Percentiles rank a stretch among this genome's conserved stretches.
phyloP scores from a whole-genome alignment of 2,329 filamentous ascomycete species.

The Elsinoe ampelina region DNA sequence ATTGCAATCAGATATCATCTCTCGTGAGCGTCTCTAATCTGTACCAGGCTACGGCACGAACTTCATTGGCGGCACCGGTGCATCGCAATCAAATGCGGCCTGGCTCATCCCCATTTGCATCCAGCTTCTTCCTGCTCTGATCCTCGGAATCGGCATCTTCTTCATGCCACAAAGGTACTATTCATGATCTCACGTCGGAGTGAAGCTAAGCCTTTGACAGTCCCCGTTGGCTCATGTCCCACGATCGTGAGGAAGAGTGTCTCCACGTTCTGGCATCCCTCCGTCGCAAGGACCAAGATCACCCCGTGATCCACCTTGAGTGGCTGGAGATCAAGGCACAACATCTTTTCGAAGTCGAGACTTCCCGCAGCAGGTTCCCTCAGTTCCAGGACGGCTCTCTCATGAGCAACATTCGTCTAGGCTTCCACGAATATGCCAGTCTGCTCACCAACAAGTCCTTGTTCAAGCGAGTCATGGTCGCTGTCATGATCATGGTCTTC shows the following conservation, averaged over 20 bases:
- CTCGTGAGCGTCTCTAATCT: slow-evolving; percentile 4
- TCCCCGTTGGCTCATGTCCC: slow-evolving; percentile 24
- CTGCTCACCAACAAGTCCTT: slow-evolving; percentile 15
- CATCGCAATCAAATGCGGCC: slow-evolving; percentile 32
- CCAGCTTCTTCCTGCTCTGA: slow-evolving; percentile 57
- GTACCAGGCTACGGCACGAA: slow-evolving; percentile 28
- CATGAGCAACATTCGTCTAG: slow-evolving; percentile 13
- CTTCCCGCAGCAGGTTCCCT: slow-evolving; percentile 18
- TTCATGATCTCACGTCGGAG: neutral
- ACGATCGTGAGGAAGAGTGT: slow-evolving; percentile 22
- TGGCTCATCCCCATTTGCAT: slow-evolving; percentile 67
- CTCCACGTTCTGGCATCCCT: slow-evolving; percentile 20
- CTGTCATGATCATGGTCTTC: slow-evolving; percentile 13
- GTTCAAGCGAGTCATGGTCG: slow-evolving; percentile 12
- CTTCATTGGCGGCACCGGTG: slow-evolving; percentile 22
- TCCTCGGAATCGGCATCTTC: slow-evolving; percentile 61
- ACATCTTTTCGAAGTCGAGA: slow-evolving; percentile 22
- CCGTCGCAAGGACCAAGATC: slow-evolving; percentile 19
- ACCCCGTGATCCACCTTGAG: slow-evolving; percentile 22
- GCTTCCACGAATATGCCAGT: slow-evolving; percentile 12
- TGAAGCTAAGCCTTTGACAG: slow-evolving; percentile 15
- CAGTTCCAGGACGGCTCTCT: slow-evolving; percentile 31
- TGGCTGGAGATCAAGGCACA: slow-evolving; percentile 25
- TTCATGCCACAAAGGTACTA: slow-evolving; percentile 27
- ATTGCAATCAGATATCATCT: slow-evolving; percentile 26